A percentile compares a stretch with the other conserved stretches of the same genome.
These are phyloP conservation scores for Rhododendron kiyosumense DNA, from an alignment of 148 eudicot species.

Conservation along the genomic window DNA sequence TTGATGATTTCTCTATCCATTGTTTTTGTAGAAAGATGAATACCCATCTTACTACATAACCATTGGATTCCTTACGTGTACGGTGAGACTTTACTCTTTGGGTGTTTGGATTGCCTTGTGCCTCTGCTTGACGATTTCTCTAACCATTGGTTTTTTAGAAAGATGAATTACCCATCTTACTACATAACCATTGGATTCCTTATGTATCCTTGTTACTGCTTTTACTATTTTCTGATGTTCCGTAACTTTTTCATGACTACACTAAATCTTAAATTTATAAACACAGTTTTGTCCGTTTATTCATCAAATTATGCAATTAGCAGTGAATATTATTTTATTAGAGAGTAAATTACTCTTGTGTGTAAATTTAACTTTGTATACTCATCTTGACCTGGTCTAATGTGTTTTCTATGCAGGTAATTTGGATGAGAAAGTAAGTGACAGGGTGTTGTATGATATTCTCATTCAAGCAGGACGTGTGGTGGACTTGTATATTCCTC, in stretches of 20 bases:
- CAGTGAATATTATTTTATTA: neutral
- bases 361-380: neutral
- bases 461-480: slow-evolving; percentile 94
- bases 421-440: slow-evolving; percentile 84
- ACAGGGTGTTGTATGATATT: slow-evolving; percentile 89
- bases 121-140: no score
- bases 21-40: no score
- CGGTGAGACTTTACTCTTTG: neutral
- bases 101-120: neutral
- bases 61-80: no score
- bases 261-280: neutral
- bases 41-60: no score
- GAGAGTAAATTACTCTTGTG: neutral
- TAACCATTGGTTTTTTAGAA: no score
- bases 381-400: neutral
- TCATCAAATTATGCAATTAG: neutral
- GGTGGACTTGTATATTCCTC: slow-evolving; percentile 75
- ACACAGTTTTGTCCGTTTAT: neutral
- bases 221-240: neutral
- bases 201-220: neutral
- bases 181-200: neutral
- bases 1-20: no score
- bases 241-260: neutral
- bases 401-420: slow-evolving; percentile 41
- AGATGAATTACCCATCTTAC: neutral